phyloP scores from a whole-genome alignment of 2,329 filamentous ascomycete species.

The Biscogniauxia marginata region DNA sequence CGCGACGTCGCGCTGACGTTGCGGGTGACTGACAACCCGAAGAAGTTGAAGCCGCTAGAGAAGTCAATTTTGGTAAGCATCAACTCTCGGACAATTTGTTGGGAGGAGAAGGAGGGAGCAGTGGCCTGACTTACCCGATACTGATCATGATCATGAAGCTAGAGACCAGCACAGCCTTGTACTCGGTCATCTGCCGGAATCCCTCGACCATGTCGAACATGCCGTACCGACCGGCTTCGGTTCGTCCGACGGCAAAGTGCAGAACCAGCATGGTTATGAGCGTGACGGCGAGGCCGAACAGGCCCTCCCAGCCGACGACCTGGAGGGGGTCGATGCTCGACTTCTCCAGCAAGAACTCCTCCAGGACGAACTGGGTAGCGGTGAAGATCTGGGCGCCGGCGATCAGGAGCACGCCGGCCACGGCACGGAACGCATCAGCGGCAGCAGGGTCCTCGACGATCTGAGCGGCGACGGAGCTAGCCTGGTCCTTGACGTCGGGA shows the following conservation, averaged over 20 bases:
- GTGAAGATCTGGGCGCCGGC: constrained; percentile 96
- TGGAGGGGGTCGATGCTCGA: constrained; percentile 72
- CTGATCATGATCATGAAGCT: constrained; percentile 95
- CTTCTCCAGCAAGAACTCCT: constrained; percentile 82
- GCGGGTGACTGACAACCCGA: constrained; percentile 89
- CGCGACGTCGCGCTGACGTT: constrained; percentile 87
- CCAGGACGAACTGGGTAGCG: constrained; percentile 90
- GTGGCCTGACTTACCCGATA: constrained; percentile 69
- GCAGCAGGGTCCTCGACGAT: constrained; percentile 38
- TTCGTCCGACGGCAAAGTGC: constrained; percentile 74
- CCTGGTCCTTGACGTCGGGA: constrained; percentile 58
- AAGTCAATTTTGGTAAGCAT: constrained; percentile 20
- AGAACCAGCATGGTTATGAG: constrained; percentile 75
- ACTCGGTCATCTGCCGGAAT: constrained; percentile 73
- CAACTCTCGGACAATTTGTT: constrained; percentile 1
- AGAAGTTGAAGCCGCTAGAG: constrained; percentile 92
- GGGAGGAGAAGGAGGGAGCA: background rate
- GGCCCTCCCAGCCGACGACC: constrained; percentile 93
- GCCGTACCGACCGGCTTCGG: constrained; percentile 70
- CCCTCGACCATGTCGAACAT: constrained; percentile 91
- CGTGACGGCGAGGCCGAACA: constrained; percentile 86
- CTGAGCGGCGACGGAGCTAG: constrained; percentile 28
- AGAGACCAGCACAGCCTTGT: constrained; percentile 69
- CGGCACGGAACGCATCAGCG: constrained; percentile 58
- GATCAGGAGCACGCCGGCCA: constrained; percentile 86